Base-by-base conservation (phyloP, 2,329 filamentous ascomycete genomes). In the Pseudogymnoascus sp. region DNA sequence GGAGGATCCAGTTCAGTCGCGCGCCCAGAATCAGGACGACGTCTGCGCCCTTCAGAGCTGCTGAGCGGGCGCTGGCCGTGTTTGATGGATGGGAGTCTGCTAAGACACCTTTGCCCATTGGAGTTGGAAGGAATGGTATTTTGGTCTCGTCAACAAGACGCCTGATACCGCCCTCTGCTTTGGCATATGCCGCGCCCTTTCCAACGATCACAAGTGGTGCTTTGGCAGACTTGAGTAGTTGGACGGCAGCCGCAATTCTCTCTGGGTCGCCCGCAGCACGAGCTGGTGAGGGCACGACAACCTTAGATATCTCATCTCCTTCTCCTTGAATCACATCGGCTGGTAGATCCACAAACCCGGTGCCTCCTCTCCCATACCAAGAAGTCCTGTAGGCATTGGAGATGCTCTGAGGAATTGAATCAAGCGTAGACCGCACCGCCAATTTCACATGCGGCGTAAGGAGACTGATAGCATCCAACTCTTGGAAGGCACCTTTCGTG, bases 71-170 rank as follows among this genome's bases (percentile, higher is more conserved):
- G 54, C 80, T 78, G 2, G 81, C 80, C 13, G 74, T 74, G 66
- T 84, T 84, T 58, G 77, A 72, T 0, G 76, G 73, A 67, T 82
- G 79, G 0, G 78, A 81, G 65, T 84, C 81, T 8, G 81, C 74
- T 1, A 84, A 66, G 5, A 84, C 75, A 21, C 82, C 82, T 67
- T 84, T 84, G 4, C 81, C 82, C 80, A 84, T 84, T 0, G 81
- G 82, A 1, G 80, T 82, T 0, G 81, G 80, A 5, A 84, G 72
- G 67, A 84, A 84, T 0, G 81, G 81, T 9, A 84, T 73, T 26
- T 76, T 72, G 8, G 78, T 79, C 65, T 71, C 68, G 50, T 80
- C 70, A 24, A 83, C 73, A 29, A 84, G 69, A 10, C 71, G 64
- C 26, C 76, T 72, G 60, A 83, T 78, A 1, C 69, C 67, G 1